Base-by-base conservation (phyloP, 345 rosid species). In the Euclidium syriacum region DNA sequence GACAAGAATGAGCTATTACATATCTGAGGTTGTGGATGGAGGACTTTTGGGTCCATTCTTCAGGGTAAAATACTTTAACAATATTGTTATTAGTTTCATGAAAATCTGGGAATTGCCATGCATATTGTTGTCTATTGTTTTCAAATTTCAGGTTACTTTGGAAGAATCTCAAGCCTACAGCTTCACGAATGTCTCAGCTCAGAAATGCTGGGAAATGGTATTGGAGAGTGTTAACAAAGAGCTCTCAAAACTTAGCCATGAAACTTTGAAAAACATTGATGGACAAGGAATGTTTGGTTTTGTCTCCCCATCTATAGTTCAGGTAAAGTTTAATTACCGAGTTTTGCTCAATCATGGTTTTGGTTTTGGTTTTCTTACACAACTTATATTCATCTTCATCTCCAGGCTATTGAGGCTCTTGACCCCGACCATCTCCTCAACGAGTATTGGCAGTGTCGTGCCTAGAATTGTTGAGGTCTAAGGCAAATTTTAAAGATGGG, bases 401-500 rank as follows among this genome's bases (percentile, higher is more conserved):
- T 11, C 2, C 83, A 91, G 98, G 80, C 69, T 9, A 79, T 77
- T 20, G 98, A 88, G 77, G 86, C 87, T 66, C 90, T 88, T 47
- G 98, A 91, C 68, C 83, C 84, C 0, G 42, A 73, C 60, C 92
- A 82, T 67, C 77, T 62, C 19, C 78, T 84, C 16, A 49, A 5
- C 3, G 87, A 83, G 49, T 91, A 91, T 73, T 91, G 98, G 98
- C n/a, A n/a, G n/a, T n/a, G n/a, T n/a, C n/a, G n/a, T n/a, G n/a
- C n/a, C n/a, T n/a, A n/a, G n/a, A n/a, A n/a, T n/a, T n/a, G n/a
- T n/a, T n/a, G n/a, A n/a, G n/a, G n/a, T n/a, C n/a, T n/a, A n/a
- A n/a, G n/a, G n/a, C n/a, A n/a, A n/a, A n/a, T n/a, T n/a, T n/a
- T n/a, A n/a, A n/a, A n/a, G n/a, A n/a, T n/a, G n/a, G n/a, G n/a